phyloP scores from a whole-genome alignment of 768 basidiomycete species.

The Piloderma croceum region DNA sequence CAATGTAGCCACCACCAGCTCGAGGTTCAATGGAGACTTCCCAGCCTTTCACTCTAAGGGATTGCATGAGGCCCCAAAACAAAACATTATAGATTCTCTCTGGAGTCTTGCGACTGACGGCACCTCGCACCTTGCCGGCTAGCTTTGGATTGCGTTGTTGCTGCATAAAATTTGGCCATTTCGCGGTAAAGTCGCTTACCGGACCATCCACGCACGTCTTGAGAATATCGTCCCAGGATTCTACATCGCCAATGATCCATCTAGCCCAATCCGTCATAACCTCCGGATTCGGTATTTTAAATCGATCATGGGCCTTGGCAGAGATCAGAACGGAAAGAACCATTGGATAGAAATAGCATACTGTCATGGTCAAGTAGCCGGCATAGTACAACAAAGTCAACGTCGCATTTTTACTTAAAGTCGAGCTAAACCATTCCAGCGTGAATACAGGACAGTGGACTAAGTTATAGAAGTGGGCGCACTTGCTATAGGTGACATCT shows the following conservation, averaged over 20 bases:
- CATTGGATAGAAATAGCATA: conserved; percentile 9
- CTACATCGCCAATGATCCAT: conserved; percentile 8
- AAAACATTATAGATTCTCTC: conserved; percentile 9
- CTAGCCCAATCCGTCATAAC: conserved; percentile 10
- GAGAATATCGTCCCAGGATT: conserved; percentile 8
- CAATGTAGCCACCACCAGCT: conserved; percentile 8
- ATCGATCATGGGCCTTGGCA: conserved; percentile 6
- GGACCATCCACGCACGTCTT: conserved; percentile 9
- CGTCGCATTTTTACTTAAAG: conserved; percentile 9
- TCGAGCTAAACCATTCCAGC: too few relatives aligned
- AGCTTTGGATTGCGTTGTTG: conserved; percentile 8
- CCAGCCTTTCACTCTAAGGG: conserved; percentile 6
- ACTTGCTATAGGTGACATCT: conserved; percentile 8
- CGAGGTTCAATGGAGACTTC: conserved; percentile 9
- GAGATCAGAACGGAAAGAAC: conserved; percentile 9
- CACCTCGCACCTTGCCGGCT: conserved; percentile 9
- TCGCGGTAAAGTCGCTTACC: conserved; percentile 5
- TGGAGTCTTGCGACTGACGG: conserved; percentile 9
- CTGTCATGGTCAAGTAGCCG: conserved; percentile 13
- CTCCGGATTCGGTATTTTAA: conserved; percentile 11
- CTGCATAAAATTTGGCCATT: conserved; percentile 13
- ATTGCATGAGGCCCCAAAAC: conserved; percentile 6
- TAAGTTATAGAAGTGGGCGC: conserved; percentile 9
- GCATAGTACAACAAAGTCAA: conserved; percentile 14
- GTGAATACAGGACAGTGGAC: conserved; percentile 9